Evolutionary conservation across 2,329 filamentous ascomycete genomes (phyloP).

Genomic region (Rhynchosporium agropyri): DNA sequence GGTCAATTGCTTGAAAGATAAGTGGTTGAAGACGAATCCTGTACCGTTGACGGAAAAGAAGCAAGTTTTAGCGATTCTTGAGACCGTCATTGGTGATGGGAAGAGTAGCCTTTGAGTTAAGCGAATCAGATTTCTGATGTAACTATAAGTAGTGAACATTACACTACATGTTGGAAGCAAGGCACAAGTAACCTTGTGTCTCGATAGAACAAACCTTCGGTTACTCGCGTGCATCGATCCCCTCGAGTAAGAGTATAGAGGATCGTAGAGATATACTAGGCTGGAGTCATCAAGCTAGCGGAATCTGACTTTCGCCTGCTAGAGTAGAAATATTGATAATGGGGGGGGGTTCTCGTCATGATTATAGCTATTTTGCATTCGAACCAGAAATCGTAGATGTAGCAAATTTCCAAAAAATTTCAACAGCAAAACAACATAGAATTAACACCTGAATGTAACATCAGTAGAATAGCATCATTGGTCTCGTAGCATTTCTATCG

Average conservation of each 20-base stretch:
- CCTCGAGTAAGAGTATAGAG: background rate
- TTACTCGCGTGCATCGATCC: background rate
- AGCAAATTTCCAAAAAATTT: background rate
- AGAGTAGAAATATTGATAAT: no score
- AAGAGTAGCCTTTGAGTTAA: slow-evolving; percentile 15
- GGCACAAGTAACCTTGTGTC: background rate
- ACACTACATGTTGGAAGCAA: background rate
- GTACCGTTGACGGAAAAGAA: slow-evolving; percentile 38
- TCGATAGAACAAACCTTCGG: background rate
- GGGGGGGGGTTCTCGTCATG: no score
- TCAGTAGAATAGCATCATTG: background rate
- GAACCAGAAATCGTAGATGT: no score
- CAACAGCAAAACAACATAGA: background rate
- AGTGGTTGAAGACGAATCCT: slow-evolving; percentile 53
- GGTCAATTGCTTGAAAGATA: slow-evolving; percentile 51
- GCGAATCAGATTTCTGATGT: background rate
- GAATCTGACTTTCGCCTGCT: no score
- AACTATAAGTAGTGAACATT: background rate
- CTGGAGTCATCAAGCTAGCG: slow-evolving; percentile 5
- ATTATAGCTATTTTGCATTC: no score
- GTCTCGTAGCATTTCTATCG: slow-evolving; percentile 15
- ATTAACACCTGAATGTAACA: no score
- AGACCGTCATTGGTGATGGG: slow-evolving; percentile 40
- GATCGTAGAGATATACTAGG: background rate
- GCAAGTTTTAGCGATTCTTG: slow-evolving; percentile 43